Evolutionary conservation across 2,329 filamentous ascomycete species (phyloP).

Genomic region (Aurifilum marmelostoma): DNA sequence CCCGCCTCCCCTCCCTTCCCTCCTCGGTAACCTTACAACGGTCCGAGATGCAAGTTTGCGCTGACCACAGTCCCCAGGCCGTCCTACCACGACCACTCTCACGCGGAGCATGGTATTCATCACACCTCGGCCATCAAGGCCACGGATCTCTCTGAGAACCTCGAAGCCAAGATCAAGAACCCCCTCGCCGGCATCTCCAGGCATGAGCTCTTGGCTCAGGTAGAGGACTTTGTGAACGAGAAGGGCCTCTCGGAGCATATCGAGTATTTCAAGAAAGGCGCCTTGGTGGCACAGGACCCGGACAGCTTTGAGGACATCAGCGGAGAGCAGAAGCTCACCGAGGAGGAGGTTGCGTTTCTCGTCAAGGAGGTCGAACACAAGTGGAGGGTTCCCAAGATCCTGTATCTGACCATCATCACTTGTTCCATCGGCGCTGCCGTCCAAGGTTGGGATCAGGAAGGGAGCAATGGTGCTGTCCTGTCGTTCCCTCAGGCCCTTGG

Average conservation of each 20-base stretch:
- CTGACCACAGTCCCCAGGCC: conserved; percentile 1
- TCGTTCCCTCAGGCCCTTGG: conserved; percentile 49
- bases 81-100: conserved; percentile 21
- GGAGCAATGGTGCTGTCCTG: conserved; percentile 53
- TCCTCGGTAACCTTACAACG: background rate
- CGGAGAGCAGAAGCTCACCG: conserved; percentile 36
- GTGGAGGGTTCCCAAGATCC: conserved; percentile 64
- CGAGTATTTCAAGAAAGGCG: conserved; percentile 50
- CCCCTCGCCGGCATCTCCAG: conserved; percentile 55
- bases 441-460: conserved; percentile 52
- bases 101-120: conserved; percentile 28
- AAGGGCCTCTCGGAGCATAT: conserved; percentile 50
- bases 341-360: conserved; percentile 63
- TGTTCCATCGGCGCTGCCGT: conserved; percentile 58
- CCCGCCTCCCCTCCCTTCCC: too few relatives aligned
- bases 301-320: conserved; percentile 50
- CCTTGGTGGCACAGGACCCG: conserved; percentile 39
- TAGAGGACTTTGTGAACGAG: conserved; percentile 56
- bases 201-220: conserved; percentile 55
- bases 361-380: conserved; percentile 68
- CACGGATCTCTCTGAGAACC: conserved; percentile 50
- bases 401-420: conserved; percentile 62
- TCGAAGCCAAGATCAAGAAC: conserved; percentile 52
- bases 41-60: background rate
- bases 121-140: conserved; percentile 30